Evolutionary conservation across 306 rosid species (phyloP).

Genomic region (Quercus bicolor): DNA sequence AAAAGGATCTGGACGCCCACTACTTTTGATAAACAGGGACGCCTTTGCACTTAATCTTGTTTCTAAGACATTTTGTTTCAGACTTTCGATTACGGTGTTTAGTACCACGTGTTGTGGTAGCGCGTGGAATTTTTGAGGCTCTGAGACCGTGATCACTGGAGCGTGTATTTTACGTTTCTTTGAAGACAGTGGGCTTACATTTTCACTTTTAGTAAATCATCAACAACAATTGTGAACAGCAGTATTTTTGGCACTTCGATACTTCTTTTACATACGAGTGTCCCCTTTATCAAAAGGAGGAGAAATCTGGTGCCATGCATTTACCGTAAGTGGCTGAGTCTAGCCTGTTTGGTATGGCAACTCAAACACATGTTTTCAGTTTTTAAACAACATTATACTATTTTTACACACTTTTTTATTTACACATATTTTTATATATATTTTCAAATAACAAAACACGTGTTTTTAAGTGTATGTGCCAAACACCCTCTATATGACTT

Average conservation of each 20-base stretch:
- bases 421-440: too few species aligned
- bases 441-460: too few species aligned
- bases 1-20: conserved; percentile 46
- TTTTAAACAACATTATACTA: too few species aligned
- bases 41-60: conserved; percentile 4
- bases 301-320: neutral
- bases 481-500: too few species aligned
- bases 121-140: neutral
- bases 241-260: conserved; percentile 7
- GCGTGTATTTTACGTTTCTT: neutral
- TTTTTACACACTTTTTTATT: too few species aligned
- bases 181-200: neutral
- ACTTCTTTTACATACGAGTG: conserved; percentile 14
- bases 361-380: too few species aligned
- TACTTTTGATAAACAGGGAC: conserved; percentile 38
- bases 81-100: neutral
- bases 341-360: too few species aligned
- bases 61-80: neutral
- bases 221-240: neutral
- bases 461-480: too few species aligned
- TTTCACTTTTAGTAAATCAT: neutral
- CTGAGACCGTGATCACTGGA: neutral
- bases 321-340: too few species aligned
- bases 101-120: neutral
- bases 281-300: conserved; percentile 12